Percentiles rank a stretch among this genome's conserved stretches.
phyloP scores from a whole-genome alignment of 306 rosid species.

The Quillaja saponaria region DNA sequence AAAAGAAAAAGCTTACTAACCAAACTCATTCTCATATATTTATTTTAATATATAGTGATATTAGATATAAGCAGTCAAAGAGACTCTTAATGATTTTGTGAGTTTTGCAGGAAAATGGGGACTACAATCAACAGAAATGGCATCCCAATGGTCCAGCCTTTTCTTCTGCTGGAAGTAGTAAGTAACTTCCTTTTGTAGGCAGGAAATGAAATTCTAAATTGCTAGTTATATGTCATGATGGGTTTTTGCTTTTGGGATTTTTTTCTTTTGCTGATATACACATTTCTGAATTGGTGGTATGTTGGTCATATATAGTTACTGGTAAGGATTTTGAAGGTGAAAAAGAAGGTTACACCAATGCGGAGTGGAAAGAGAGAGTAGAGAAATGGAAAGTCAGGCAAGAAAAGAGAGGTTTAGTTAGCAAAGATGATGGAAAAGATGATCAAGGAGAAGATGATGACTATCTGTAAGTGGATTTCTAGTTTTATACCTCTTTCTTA shows the following conservation, averaged over 20 bases:
- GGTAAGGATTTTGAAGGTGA: constrained; percentile 69
- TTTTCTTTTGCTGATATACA: constrained; percentile 11
- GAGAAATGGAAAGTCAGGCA: constrained; percentile 98
- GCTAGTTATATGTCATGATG: constrained; percentile 7
- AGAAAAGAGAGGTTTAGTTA: constrained; percentile 64
- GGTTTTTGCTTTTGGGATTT: constrained; percentile 4
- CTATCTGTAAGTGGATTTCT: constrained; percentile 49
- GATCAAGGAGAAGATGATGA: constrained; percentile 72
- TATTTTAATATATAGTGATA: background rate
- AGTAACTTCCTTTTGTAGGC: constrained; percentile 1
- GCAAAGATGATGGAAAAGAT: constrained; percentile 56
- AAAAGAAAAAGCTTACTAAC: background rate
- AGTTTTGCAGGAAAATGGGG: constrained; percentile 65
- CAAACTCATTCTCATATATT: background rate
- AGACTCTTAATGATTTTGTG: constrained; percentile 19
- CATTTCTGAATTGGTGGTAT: constrained; percentile 9
- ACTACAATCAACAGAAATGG: constrained; percentile 47
- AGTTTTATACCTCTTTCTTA: too few species aligned
- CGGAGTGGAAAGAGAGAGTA: constrained; percentile 74
- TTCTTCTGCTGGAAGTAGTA: constrained; percentile 72
- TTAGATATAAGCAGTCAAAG: background rate
- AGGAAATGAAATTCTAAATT: constrained; percentile 8
- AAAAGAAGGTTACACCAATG: constrained; percentile 38
- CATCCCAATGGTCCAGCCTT: constrained; percentile 47
- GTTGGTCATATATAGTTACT: constrained; percentile 39